Percentiles rank a stretch among this genome's conserved stretches.
Evolutionary conservation across 1,284 basidiomycete species (phyloP).

Genomic region (Cutaneotrichosporon sp.): DNA sequence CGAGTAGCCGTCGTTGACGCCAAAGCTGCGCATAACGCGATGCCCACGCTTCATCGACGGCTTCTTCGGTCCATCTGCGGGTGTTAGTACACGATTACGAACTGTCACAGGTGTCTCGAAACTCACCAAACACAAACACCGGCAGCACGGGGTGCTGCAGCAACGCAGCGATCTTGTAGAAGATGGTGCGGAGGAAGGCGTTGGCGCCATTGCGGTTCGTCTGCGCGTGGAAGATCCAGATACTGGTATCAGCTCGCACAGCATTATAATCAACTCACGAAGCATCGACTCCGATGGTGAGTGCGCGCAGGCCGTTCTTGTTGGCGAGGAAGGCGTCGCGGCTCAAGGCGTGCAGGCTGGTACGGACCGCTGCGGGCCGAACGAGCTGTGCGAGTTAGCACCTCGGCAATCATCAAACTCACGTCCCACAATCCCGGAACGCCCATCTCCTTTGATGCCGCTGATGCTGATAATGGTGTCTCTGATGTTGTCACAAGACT

Average conservation of each 20-base stretch:
- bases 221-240: constrained; percentile 57
- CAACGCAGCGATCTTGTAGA: constrained; percentile 63
- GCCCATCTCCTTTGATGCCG: constrained; percentile 40
- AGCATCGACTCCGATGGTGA: constrained; percentile 55
- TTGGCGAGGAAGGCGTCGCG: constrained; percentile 48
- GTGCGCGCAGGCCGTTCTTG: constrained; percentile 41
- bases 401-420: constrained; percentile 20
- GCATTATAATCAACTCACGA: constrained; percentile 34
- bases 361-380: constrained; percentile 42
- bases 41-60: constrained; percentile 76
- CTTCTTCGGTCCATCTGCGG: constrained; percentile 69
- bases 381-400: constrained; percentile 37
- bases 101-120: background rate
- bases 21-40: constrained; percentile 54
- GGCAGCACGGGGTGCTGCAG: constrained; percentile 76
- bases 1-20: constrained; percentile 57
- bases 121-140: constrained; percentile 78
- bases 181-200: constrained; percentile 57
- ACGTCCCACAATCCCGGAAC: constrained; percentile 55
- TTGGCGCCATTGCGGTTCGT: constrained; percentile 53
- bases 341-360: constrained; percentile 38
- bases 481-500: background rate
- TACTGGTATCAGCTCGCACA: constrained; percentile 30
- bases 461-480: background rate
- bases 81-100: background rate